Conservation (phyloP, 495 filamentous ascomycete genomes). For the Penicillium tannophilum region DNA sequence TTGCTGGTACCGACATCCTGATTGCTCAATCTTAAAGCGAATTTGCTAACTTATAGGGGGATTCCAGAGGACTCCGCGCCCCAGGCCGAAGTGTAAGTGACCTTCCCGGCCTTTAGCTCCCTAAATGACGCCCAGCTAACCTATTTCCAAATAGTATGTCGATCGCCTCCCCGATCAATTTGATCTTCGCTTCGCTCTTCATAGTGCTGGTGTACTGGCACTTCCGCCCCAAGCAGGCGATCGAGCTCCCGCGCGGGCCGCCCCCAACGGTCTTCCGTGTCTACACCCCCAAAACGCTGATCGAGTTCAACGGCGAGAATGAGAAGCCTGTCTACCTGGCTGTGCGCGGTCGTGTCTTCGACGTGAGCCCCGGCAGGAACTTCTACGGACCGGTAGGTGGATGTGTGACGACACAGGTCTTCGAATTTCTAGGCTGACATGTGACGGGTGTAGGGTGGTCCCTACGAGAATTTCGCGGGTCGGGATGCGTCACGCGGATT, state of each 20-base stretch:
- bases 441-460: conserved; percentile 59
- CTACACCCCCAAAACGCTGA: conserved; percentile 83
- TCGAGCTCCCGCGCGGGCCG: conserved; percentile 67
- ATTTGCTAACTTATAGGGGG: background rate
- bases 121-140: conserved; percentile 6
- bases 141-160: conserved; percentile 45
- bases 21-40: background rate
- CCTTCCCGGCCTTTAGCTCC: background rate
- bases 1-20: background rate
- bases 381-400: conserved; percentile 79
- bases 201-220: conserved; percentile 69
- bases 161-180: conserved; percentile 77
- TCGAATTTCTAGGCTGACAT: background rate
- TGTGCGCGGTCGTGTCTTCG: conserved; percentile 83
- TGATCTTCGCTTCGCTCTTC: conserved; percentile 70
- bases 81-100: conserved; percentile 30
- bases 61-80: conserved; percentile 17
- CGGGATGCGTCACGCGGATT: conserved; percentile 91
- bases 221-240: conserved; percentile 60
- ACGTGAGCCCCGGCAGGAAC: conserved; percentile 79
- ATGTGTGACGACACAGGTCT: background rate
- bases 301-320: conserved; percentile 83
- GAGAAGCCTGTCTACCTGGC: conserved; percentile 78
- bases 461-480: conserved; percentile 92
- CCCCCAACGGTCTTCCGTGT: conserved; percentile 82